Conservation (phyloP, 768 basidiomycete genomes). For the Steccherinum ochraceum region DNA sequence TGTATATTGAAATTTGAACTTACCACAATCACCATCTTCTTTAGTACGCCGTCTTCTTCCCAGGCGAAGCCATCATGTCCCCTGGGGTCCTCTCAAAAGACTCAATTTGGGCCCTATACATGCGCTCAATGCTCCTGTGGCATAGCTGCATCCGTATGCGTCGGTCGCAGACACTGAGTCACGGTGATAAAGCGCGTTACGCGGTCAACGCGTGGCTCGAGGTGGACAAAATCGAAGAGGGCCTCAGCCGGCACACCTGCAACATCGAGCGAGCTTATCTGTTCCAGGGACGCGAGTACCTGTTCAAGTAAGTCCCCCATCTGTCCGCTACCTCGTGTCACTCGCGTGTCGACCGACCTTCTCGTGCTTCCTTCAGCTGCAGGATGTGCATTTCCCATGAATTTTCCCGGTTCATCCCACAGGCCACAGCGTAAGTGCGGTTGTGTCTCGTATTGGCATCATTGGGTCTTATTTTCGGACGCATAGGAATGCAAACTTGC, state of each 20-base stretch:
- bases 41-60: slow-evolving; percentile 69
- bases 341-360: neutral
- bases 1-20: no score
- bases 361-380: slow-evolving; percentile 1
- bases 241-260: slow-evolving; percentile 60
- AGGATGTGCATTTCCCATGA: slow-evolving; percentile 62
- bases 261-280: slow-evolving; percentile 60
- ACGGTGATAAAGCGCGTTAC: slow-evolving; percentile 53
- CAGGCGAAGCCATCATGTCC: slow-evolving; percentile 54
- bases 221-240: slow-evolving; percentile 57
- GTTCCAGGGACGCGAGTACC: slow-evolving; percentile 64
- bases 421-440: slow-evolving; percentile 45
- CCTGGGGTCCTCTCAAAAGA: slow-evolving; percentile 37
- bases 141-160: slow-evolving; percentile 64
- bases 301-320: slow-evolving; percentile 59
- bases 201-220: slow-evolving; percentile 66
- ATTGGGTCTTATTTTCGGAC: slow-evolving; percentile 46
- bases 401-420: slow-evolving; percentile 58
- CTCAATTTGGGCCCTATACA: slow-evolving; percentile 70
- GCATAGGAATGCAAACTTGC: slow-evolving; percentile 17
- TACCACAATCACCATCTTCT: neutral
- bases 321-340: neutral
- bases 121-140: slow-evolving; percentile 67
- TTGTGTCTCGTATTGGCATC: slow-evolving; percentile 50
- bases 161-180: slow-evolving; percentile 30